Percentiles rank a stretch among this genome's conserved stretches.
phyloP scores from a whole-genome alignment of 2,329 filamentous ascomycete species.

The Cladosporium colombiae region DNA sequence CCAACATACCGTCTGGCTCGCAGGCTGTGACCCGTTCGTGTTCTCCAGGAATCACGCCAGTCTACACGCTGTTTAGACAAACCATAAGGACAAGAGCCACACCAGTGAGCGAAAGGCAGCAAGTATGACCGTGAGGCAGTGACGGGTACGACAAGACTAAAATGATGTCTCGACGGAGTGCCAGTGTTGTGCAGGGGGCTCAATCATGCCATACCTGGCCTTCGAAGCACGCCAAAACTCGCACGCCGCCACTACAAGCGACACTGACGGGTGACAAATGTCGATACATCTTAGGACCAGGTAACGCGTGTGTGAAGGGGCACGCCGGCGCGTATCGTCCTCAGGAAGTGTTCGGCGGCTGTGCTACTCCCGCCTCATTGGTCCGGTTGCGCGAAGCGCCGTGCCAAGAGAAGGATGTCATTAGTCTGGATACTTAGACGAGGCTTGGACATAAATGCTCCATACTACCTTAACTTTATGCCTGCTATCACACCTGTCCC shows the following conservation, averaged over 20 bases:
- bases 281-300: not conserved
- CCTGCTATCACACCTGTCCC: too few species aligned
- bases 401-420: not conserved
- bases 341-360: not conserved
- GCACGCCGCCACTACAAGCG: not conserved
- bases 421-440: not conserved
- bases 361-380: not conserved
- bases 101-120: not conserved
- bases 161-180: not conserved
- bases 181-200: not conserved
- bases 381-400: not conserved
- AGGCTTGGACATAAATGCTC: not conserved
- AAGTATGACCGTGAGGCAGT: not conserved
- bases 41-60: not conserved
- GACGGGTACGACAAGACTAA: not conserved
- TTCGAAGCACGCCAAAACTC: not conserved
- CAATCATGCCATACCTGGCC: not conserved
- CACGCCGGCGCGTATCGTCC: not conserved
- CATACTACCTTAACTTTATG: too few species aligned
- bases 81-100: not conserved
- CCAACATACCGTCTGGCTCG: not conserved
- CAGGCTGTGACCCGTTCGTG: not conserved
- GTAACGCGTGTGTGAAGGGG: too few species aligned
- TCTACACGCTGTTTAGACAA: not conserved
- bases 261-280: not conserved